A percentile compares a stretch with the other conserved stretches of the same genome.
Conservation (phyloP, 75 land plant species). For the Picea glauca region DNA sequence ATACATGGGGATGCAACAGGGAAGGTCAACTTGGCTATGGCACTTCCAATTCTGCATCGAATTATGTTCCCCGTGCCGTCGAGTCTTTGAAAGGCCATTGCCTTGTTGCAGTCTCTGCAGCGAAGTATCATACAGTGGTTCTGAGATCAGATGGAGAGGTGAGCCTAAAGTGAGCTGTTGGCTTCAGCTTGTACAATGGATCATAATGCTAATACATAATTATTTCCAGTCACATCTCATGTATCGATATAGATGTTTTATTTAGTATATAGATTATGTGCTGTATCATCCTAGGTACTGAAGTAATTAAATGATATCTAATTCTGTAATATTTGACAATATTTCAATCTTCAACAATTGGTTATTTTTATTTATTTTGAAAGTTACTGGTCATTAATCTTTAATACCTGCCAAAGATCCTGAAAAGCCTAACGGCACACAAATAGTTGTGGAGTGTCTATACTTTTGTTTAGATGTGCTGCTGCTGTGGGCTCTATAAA, state of each 20-base stretch:
- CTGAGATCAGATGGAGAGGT: constrained; percentile 95
- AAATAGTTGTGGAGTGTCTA: not conserved
- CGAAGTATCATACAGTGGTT: constrained; percentile 91
- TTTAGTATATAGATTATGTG: not conserved
- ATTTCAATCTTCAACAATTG: not conserved
- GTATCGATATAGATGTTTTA: not conserved
- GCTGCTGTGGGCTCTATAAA: no score
- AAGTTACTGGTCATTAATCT: not conserved
- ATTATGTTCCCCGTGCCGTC: constrained; percentile 78
- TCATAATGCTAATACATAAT: not conserved
- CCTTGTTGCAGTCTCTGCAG: constrained; percentile 62
- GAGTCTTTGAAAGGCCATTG: constrained; percentile 86
- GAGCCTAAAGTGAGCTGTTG: constrained; percentile 14
- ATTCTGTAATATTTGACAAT: not conserved
- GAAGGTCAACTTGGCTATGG: constrained; percentile 99
- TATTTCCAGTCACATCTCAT: not conserved
- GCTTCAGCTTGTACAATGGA: not conserved
- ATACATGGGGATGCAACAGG: constrained; percentile 96
- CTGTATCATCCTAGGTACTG: no score
- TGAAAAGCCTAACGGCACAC: not conserved
- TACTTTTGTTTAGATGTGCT: not conserved
- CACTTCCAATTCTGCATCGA: constrained; percentile 98
- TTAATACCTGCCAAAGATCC: not conserved
- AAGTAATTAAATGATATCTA: not conserved
- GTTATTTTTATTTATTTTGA: not conserved